Evolutionary conservation across 2,329 filamentous ascomycete genomes (phyloP).

Genomic region (Fusarium cicatricum): DNA sequence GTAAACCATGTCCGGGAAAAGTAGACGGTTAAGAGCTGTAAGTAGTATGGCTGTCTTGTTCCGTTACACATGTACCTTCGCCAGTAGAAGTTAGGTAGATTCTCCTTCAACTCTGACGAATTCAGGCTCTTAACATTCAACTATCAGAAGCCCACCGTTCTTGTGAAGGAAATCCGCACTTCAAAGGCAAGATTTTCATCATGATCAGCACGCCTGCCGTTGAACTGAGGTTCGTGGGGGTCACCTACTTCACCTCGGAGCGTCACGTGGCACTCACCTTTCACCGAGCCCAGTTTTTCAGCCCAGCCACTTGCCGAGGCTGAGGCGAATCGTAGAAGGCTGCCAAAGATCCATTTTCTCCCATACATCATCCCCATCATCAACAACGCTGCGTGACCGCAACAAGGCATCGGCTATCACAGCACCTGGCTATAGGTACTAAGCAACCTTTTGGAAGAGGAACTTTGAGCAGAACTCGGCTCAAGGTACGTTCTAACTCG

Average conservation of each 20-base stretch:
- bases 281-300: constrained; percentile 17
- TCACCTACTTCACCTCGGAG: not conserved
- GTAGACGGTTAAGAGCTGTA: too few species aligned
- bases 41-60: too few species aligned
- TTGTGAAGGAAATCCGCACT: not conserved
- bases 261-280: constrained; percentile 11
- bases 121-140: too few species aligned
- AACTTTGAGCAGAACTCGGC: constrained; percentile 51
- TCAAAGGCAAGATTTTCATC: not conserved
- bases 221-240: constrained; percentile 11
- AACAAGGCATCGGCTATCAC: constrained; percentile 2
- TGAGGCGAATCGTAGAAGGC: constrained; percentile 25
- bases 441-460: constrained; percentile 22
- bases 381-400: constrained; percentile 8
- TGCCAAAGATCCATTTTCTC: constrained; percentile 26
- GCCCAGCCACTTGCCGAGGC: constrained; percentile 20
- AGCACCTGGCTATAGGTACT: constrained; percentile 8
- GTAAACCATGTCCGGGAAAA: too few species aligned
- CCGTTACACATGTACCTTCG: too few species aligned
- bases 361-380: constrained; percentile 15
- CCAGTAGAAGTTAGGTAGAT: too few species aligned
- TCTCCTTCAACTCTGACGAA: too few species aligned
- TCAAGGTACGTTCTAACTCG: constrained; percentile 60
- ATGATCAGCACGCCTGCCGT: not conserved
- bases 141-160: not conserved